phyloP scores from a whole-genome alignment of 2,329 filamentous ascomycete genomes.

The Pseudogymnoascus sp. region DNA sequence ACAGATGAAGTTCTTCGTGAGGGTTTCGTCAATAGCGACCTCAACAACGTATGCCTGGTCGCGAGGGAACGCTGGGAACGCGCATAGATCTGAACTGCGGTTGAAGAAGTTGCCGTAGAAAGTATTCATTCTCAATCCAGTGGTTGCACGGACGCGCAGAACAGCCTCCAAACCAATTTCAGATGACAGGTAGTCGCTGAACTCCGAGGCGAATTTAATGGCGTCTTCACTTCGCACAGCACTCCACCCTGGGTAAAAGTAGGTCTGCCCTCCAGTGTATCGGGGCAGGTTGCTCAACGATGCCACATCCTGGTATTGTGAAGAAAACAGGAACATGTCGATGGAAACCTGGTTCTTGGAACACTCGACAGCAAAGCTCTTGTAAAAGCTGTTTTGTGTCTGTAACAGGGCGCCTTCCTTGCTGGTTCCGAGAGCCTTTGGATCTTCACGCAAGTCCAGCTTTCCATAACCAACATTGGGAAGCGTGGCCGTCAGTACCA shows the following conservation, averaged over 20 bases:
- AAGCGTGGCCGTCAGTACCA: slow-evolving; percentile 80
- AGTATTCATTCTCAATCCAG: slow-evolving; percentile 80
- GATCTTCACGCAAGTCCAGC: slow-evolving; percentile 90
- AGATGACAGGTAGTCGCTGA: slow-evolving; percentile 91
- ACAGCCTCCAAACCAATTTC: slow-evolving; percentile 96
- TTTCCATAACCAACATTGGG: slow-evolving; percentile 87
- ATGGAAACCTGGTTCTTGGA: slow-evolving; percentile 98
- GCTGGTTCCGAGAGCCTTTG: slow-evolving; percentile 86
- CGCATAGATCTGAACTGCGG: slow-evolving; percentile 91
- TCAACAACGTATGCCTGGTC: slow-evolving; percentile 98
- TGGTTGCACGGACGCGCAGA: slow-evolving; percentile 88
- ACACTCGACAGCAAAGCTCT: slow-evolving; percentile 97
- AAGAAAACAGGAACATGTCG: slow-evolving; percentile 96
- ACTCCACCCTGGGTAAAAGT: slow-evolving; percentile 98
- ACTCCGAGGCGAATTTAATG: slow-evolving; percentile 94
- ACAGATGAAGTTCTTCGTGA: slow-evolving; percentile 86
- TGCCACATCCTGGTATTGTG: slow-evolving; percentile 94
- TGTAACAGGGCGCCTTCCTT: slow-evolving; percentile 85
- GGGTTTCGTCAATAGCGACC: slow-evolving; percentile 91
- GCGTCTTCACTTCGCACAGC: slow-evolving; percentile 89
- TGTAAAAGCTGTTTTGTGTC: slow-evolving; percentile 94
- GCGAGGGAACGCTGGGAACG: slow-evolving; percentile 94
- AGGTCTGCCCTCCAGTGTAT: slow-evolving; percentile 95
- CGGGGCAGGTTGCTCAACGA: slow-evolving; percentile 90
- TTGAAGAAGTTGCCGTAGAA: slow-evolving; percentile 99